phyloP scores from a whole-genome alignment of 2,329 filamentous ascomycete genomes.

The Penicillium expansum region DNA sequence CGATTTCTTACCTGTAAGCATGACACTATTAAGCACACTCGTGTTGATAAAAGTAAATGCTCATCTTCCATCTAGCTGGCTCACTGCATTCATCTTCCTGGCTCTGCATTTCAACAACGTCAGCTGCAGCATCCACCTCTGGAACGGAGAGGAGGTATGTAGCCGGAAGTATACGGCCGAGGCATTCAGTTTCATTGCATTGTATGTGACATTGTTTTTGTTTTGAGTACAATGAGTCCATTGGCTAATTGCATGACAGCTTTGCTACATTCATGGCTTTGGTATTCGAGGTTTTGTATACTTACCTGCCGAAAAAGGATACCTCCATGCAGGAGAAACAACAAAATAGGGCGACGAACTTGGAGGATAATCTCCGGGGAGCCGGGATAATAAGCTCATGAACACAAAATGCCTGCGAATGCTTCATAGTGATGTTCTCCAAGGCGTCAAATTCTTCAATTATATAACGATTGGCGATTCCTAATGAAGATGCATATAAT shows the following conservation, averaged over 20 bases:
- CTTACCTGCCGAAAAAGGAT: neutral
- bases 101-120: constrained; percentile 15
- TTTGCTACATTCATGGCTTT: neutral
- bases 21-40: no score
- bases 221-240: no score
- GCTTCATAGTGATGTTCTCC: neutral
- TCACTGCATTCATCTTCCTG: constrained; percentile 23
- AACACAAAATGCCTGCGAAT: neutral
- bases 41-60: neutral
- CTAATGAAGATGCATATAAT: constrained; percentile 11
- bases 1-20: constrained; percentile 19
- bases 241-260: neutral
- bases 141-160: constrained; percentile 19
- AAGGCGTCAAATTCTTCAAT: neutral
- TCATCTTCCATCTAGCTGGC: constrained; percentile 14
- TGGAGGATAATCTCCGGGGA: neutral
- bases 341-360: neutral
- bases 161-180: constrained; percentile 21
- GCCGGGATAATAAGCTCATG: neutral
- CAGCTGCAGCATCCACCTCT: constrained; percentile 13
- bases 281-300: neutral
- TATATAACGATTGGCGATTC: neutral
- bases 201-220: constrained; percentile 4
- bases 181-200: constrained; percentile 23
- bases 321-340: neutral